Evolutionary conservation across 2,329 filamentous ascomycete species (phyloP).

Genomic region (Fusarium floridanum): DNA sequence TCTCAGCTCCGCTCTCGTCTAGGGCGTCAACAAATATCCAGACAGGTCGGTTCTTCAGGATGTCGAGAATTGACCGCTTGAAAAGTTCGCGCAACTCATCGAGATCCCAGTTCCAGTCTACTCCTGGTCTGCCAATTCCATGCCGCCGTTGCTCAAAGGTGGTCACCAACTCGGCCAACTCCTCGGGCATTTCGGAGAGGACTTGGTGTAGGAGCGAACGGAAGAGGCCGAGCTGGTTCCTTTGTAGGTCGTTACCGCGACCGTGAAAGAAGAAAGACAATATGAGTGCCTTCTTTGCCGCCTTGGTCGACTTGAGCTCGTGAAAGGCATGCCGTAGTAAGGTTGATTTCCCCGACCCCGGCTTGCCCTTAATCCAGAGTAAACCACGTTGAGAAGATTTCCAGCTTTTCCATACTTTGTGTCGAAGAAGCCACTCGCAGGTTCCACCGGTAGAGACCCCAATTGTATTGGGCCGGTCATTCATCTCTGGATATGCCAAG

Average conservation of each 20-base stretch:
- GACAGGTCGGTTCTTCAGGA: no score
- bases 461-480: no score
- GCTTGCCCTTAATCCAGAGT: background rate
- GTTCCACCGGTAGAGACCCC: accelerated
- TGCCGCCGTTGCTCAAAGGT: background rate
- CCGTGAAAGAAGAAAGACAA: background rate
- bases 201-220: background rate
- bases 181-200: background rate
- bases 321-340: accelerated
- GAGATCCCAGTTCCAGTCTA: no score
- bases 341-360: background rate
- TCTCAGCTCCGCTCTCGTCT: no score
- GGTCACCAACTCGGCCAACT: background rate
- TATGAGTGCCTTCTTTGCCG: background rate
- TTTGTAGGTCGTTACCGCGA: background rate
- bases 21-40: no score
- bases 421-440: background rate
- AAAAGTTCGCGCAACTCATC: no score
- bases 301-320: background rate
- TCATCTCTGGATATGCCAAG: no score
- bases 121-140: no score
- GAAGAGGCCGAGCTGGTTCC: background rate
- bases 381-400: background rate
- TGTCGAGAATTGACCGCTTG: no score
- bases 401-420: background rate